Evolutionary conservation across 306 rosid species (phyloP).

Genomic region (Clitoria ternatea): DNA sequence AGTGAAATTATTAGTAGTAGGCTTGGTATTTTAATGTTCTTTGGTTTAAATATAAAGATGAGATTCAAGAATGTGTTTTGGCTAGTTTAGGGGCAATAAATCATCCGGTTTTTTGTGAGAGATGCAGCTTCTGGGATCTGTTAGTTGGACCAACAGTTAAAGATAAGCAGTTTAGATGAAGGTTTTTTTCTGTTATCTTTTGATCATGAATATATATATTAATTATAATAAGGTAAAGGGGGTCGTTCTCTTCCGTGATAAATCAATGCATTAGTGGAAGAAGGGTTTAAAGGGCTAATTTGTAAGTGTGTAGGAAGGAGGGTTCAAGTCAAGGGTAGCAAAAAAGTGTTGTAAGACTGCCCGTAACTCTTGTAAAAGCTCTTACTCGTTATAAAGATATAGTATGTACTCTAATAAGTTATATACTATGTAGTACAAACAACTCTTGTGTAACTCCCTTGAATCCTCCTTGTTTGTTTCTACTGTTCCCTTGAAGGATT

Average conservation of each 20-base stretch:
- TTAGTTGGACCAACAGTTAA: slow-evolving; percentile 26
- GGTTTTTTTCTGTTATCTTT: neutral
- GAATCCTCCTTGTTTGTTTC: no score
- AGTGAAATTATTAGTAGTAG: slow-evolving; percentile 26
- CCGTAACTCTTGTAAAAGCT: slow-evolving; percentile 15
- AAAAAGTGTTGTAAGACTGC: slow-evolving; percentile 13
- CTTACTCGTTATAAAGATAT: neutral
- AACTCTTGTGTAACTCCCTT: neutral
- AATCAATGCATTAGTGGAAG: neutral
- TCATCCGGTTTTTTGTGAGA: slow-evolving; percentile 55
- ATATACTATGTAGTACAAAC: slow-evolving; percentile 15
- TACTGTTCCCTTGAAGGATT: neutral
- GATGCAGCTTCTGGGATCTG: slow-evolving; percentile 41
- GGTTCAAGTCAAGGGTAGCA: slow-evolving; percentile 1
- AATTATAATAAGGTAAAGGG: slow-evolving; percentile 42
- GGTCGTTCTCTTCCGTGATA: slow-evolving; percentile 25
- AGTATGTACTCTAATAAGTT: slow-evolving; percentile 26
- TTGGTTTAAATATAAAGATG: slow-evolving; percentile 10
- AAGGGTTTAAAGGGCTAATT: slow-evolving; percentile 2
- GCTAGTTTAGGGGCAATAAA: slow-evolving; percentile 52
- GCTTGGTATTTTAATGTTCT: slow-evolving; percentile 28
- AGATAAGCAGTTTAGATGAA: slow-evolving; percentile 24
- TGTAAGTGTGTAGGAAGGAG: neutral
- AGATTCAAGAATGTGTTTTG: slow-evolving; percentile 49
- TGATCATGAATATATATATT: neutral